Conservation (phyloP, 805 yeast species). For the Ogataea ganodermae region DNA sequence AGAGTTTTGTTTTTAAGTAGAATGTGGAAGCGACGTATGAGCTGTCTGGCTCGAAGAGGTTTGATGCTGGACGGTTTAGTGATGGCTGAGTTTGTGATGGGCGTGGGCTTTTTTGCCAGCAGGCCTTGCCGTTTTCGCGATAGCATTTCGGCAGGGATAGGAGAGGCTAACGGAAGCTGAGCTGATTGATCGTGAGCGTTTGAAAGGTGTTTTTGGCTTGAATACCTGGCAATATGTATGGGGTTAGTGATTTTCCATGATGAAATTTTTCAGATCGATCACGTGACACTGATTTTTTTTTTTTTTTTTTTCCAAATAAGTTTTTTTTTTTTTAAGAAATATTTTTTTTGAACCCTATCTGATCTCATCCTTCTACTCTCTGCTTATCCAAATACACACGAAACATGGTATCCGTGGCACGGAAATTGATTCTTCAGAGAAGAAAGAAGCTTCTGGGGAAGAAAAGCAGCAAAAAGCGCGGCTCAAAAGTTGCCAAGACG, state of each 20-base stretch:
- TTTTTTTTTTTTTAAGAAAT: conserved; percentile 3
- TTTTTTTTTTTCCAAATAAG: no score
- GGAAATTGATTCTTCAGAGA: conserved; percentile 20
- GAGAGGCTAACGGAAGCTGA: not conserved
- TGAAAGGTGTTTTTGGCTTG: no score
- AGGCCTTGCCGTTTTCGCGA: conserved; percentile 23
- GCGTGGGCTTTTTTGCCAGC: conserved; percentile 33
- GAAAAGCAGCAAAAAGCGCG: conserved; percentile 11
- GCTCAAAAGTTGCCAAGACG: not conserved
- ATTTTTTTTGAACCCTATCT: not conserved
- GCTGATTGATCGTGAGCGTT: no score
- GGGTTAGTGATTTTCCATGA: not conserved
- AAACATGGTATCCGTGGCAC: conserved; percentile 23
- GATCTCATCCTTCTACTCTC: not conserved
- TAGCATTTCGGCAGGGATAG: not conserved
- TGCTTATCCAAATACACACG: not conserved
- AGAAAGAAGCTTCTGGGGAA: conserved; percentile 15
- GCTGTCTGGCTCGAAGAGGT: conserved; percentile 69
- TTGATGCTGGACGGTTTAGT: conserved; percentile 51
- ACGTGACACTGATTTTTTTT: not conserved
- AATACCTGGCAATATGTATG: no score
- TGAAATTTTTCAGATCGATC: conserved; percentile 8
- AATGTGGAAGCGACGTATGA: conserved; percentile 77
- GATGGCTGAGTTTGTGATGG: conserved; percentile 30
- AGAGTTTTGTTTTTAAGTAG: conserved; percentile 57